Conservation (phyloP, 495 filamentous ascomycete species). For the Podospora tetraspora region DNA sequence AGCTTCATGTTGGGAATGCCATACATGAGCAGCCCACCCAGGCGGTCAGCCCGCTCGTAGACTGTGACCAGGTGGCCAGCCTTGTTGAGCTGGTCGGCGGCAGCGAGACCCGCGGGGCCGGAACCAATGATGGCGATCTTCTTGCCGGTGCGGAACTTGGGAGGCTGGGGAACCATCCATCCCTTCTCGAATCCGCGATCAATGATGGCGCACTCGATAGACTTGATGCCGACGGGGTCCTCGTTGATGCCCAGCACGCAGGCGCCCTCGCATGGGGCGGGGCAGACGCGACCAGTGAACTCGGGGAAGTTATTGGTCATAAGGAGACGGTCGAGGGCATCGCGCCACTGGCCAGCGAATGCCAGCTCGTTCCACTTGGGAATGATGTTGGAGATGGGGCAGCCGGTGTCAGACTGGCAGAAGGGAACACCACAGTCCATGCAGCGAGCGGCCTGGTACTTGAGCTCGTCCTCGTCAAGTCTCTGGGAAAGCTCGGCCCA, state of each 20-base stretch:
- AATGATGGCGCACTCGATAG: slow-evolving; percentile 98
- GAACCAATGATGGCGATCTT: slow-evolving; percentile 90
- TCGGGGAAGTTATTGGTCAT: slow-evolving; percentile 99
- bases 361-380: slow-evolving; percentile 98
- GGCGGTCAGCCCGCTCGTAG: slow-evolving; percentile 91
- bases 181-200: slow-evolving; percentile 99
- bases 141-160: slow-evolving; percentile 80
- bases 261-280: slow-evolving; percentile 94
- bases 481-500: slow-evolving; percentile 91
- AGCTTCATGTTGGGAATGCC: slow-evolving; percentile 99
- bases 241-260: slow-evolving; percentile 99
- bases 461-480: slow-evolving; percentile 92
- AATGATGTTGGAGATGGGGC: slow-evolving; percentile 98
- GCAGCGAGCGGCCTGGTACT: slow-evolving; percentile 96
- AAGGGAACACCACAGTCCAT: slow-evolving; percentile 99
- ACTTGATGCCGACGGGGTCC: slow-evolving; percentile 97
- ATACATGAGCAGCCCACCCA: slow-evolving; percentile 95
- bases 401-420: slow-evolving; percentile 96
- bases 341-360: slow-evolving; percentile 76
- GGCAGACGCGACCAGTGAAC: slow-evolving; percentile 97
- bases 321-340: slow-evolving; percentile 88
- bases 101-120: slow-evolving; percentile 85
- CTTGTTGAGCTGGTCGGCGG: slow-evolving; percentile 93
- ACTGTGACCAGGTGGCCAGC: slow-evolving; percentile 88
- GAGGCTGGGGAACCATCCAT: slow-evolving; percentile 90